Evolutionary conservation across 768 basidiomycete species (phyloP), one percentile per base, ranked within the genome.

Genomic region (Symmetrospora coprosmae): DNA sequence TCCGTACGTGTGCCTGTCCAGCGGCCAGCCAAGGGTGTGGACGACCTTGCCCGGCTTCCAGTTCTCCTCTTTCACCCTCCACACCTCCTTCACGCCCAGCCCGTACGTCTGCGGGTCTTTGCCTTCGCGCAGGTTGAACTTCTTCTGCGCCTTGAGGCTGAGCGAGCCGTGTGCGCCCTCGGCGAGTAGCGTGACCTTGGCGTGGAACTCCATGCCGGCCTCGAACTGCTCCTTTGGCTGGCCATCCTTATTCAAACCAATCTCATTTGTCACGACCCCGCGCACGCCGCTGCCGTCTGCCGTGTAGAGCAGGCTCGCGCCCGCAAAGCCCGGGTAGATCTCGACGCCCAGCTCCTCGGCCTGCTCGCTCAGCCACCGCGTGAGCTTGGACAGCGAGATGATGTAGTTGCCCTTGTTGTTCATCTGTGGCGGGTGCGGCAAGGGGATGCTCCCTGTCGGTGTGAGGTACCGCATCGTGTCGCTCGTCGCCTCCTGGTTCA

Each of bases 361-460:
- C 30, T 94, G 79, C 53, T 77, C 73, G 2, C 81, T 86, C 1
- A 99, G 79, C 91, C 92, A 97, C 2, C 86, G 80, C 0, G 88
- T 85, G 64, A 96, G 82, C 33, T 80, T 81, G 0, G 87, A 90
- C 30, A 97, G 81, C 1, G 89, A 92, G 38, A 86, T 75, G 69
- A 97, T 82, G 72, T 87, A 96, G 74, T 96, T 99, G 47, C 91
- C 85, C 28, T 84, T 79, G 77, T 94, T 94, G 68, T 77, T 76
- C 94, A 99, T 99, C 72, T 96, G 91, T 0, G 92, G 91, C 2
- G 94, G 92, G 70, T 96, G 91, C 0, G 89, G 94, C 46, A 96
- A 81, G 13, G 87, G 88, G 63, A 90, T 74, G 11, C 85, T 79
- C 53, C 71, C 69, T 16, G 76, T 80, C 19, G 76, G 62, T 11